Evolutionary conservation across 345 rosid species (phyloP).

Genomic region (Mallotus nudiflorus): DNA sequence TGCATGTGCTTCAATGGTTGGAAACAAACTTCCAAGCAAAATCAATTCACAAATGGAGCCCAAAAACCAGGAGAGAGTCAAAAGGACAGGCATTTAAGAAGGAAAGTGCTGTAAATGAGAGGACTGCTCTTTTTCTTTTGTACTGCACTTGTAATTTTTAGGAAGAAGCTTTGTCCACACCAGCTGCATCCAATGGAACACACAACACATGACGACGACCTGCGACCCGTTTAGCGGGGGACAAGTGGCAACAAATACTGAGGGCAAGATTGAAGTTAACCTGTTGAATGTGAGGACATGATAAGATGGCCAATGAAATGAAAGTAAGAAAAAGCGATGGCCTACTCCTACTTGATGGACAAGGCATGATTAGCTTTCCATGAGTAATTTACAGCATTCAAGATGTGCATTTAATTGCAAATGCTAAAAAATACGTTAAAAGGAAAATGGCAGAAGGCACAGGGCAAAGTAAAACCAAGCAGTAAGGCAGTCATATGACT

Average conservation of each 20-base stretch:
- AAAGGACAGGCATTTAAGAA: slow-evolving; percentile 11
- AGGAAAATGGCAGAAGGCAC: not conserved
- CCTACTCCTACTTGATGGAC: not conserved
- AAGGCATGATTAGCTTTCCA: not conserved
- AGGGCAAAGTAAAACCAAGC: not conserved
- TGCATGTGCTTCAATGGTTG: slow-evolving; percentile 12
- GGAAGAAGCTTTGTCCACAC: not conserved
- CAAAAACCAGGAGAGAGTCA: slow-evolving; percentile 8
- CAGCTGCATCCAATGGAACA: not conserved
- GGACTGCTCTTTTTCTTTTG: not conserved
- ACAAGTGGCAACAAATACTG: slow-evolving; percentile 16
- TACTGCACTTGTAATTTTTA: not conserved
- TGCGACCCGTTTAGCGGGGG: not conserved
- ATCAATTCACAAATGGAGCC: slow-evolving; percentile 23
- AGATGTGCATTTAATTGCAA: not conserved
- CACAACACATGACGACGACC: not conserved
- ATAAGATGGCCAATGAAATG: not conserved
- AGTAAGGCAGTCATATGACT: not conserved
- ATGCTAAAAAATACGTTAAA: not conserved
- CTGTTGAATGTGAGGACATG: slow-evolving; percentile 2
- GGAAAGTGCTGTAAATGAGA: not conserved
- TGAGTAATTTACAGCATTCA: too few species aligned
- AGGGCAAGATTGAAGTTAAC: not conserved
- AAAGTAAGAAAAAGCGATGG: not conserved
- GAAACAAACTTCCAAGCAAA: slow-evolving; percentile 5